phyloP scores from a whole-genome alignment of 306 rosid genomes.

The Vigna reflexopilosa region DNA sequence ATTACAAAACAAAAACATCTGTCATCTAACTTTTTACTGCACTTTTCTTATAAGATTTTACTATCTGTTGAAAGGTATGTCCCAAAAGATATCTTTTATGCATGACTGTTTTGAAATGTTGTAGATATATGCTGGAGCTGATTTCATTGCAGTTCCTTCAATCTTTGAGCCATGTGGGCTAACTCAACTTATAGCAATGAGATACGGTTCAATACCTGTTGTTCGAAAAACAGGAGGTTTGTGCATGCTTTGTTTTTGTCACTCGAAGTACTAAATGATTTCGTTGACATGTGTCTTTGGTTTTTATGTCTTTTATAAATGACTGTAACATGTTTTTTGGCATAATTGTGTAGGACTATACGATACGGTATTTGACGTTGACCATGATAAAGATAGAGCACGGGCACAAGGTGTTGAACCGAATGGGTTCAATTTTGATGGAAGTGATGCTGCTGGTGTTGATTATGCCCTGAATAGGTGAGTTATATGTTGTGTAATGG shows the following conservation, averaged over 20 bases:
- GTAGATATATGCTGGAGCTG: constrained; percentile 88
- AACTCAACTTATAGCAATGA: constrained; percentile 91
- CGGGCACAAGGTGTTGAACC: constrained; percentile 69
- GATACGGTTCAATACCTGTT: constrained; percentile 87
- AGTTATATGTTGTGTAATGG: constrained; percentile 34
- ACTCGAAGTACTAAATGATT: not conserved
- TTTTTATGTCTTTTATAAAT: no score
- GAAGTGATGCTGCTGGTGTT: constrained; percentile 76
- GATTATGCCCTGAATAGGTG: constrained; percentile 88
- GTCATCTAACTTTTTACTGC: not conserved
- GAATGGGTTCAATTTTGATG: constrained; percentile 84
- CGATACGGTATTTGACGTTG: constrained; percentile 82
- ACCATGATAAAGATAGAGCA: constrained; percentile 74
- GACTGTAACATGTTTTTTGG: no score
- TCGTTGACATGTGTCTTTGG: not conserved
- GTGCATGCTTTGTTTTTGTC: not conserved
- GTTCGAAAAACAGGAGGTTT: constrained; percentile 85
- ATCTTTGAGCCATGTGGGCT: constrained; percentile 96
- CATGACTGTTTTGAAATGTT: constrained; percentile 26
- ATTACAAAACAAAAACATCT: constrained; percentile 14
- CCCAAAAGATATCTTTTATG: not conserved
- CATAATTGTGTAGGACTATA: constrained; percentile 59
- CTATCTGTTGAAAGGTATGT: not conserved
- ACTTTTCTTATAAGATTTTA: not conserved
- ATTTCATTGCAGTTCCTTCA: constrained; percentile 88